Percentiles rank a stretch among this genome's conserved stretches.
phyloP scores from a whole-genome alignment of 805 yeast genomes.

The Metschnikowia chrysomelidarum region DNA sequence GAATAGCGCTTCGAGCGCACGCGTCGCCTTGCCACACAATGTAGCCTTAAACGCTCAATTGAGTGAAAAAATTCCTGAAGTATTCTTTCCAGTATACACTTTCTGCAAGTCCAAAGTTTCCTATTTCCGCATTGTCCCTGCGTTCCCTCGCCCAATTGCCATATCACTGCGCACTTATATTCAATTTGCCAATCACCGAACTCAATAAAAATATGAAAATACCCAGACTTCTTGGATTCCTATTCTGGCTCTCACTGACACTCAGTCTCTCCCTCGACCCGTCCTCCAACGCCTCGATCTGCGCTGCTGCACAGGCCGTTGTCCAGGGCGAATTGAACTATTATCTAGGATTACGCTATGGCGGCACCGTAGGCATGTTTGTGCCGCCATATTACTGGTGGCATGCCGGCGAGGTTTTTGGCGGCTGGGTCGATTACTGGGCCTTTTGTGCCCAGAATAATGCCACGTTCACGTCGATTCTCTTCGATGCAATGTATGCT shows the following conservation, averaged over 20 bases:
- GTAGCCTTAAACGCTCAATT: too few relatives aligned
- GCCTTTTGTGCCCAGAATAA: conserved; percentile 38
- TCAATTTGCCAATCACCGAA: too few relatives aligned
- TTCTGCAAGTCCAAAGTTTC: too few relatives aligned
- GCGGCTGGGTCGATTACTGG: conserved; percentile 43
- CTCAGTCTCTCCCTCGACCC: conserved; percentile 32
- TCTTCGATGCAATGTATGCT: conserved; percentile 40
- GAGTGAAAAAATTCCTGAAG: too few relatives aligned
- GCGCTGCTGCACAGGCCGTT: conserved; percentile 37
- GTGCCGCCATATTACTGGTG: conserved; percentile 50
- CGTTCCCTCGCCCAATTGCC: too few relatives aligned
- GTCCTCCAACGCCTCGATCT: conserved; percentile 35
- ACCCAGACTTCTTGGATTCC: conserved; percentile 2
- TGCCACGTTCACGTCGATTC: conserved; percentile 25
- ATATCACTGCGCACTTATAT: too few relatives aligned
- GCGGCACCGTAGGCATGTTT: conserved; percentile 51
- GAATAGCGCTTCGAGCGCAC: too few relatives aligned
- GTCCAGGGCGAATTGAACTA: conserved; percentile 44
- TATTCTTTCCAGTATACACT: too few relatives aligned
- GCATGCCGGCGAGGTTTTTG: conserved; percentile 53
- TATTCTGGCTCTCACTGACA: conserved; percentile 7
- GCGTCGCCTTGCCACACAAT: too few relatives aligned
- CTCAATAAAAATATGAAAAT: too few relatives aligned
- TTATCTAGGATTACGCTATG: conserved; percentile 40
- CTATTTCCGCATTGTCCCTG: too few relatives aligned